Base-by-base conservation (phyloP, 2,329 filamentous ascomycete genomes). In the Lachnellula occidentalis region DNA sequence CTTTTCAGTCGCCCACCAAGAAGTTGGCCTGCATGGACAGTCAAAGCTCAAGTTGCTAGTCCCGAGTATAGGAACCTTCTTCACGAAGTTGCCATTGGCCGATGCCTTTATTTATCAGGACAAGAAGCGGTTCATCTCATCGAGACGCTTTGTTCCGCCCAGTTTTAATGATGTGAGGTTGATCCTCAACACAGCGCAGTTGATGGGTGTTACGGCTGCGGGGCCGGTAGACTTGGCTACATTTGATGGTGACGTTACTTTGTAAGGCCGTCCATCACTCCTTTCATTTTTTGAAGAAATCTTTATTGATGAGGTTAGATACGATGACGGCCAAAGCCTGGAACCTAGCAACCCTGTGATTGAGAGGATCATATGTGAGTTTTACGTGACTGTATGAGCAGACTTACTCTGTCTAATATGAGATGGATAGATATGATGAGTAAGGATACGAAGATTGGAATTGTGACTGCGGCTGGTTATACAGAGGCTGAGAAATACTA, bases 121-220 rank as follows among this genome's bases (percentile, higher is more conserved):
- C 70, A 74, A 79, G 55, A 86, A 86, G 60, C 85, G 94, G 6
- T 88, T 86, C 71, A 99, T 99, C 66, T 95, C 90, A 27, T 90
- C 87, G 1, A 81, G 94, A 22, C 86, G 94, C 57, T 97, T 96
- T 69, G 94, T 99, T 2, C 88, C 92, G 1, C 94, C 94, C 0
- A 95, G 90, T 1, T 99, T 99, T 79, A 99, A 99, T 73, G 94
- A 99, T 69, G 85, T 99, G 56, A 85, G 94, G 2, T 78, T 96
- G 22, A 87, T 95, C 50, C 82, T 99, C 63, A 99, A 99, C 73
- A 94, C 94, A 39, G 92, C 94, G 17, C 94, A 99, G 72, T 79
- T 92, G 57, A 91, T 96, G 85, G 90, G 90, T 39, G 82, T 97
- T n/a, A 87, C 90, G 15, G 83, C 82, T 22, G 75, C 77, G 45